Conservation (phyloP, 2,329 filamentous ascomycete genomes). For the Diaporthe australafricana region DNA sequence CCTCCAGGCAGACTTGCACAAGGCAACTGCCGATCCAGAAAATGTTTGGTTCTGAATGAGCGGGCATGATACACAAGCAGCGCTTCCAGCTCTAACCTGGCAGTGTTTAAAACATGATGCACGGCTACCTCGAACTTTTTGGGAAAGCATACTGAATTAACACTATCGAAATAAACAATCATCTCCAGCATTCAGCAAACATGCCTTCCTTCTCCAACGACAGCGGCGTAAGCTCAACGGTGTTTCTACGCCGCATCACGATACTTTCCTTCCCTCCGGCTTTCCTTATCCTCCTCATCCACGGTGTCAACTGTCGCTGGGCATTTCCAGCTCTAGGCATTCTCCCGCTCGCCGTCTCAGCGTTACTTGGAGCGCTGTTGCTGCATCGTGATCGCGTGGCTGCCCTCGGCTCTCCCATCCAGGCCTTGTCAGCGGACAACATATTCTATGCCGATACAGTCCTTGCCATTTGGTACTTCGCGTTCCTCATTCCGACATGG, state of each 20-base stretch:
- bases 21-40: constrained; percentile 20
- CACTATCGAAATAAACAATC: background rate
- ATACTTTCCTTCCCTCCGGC: constrained; percentile 40
- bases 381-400: constrained; percentile 38
- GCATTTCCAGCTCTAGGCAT: constrained; percentile 39
- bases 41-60: background rate
- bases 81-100: background rate
- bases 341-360: constrained; percentile 37
- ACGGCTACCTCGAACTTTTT: background rate
- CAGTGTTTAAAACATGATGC: background rate
- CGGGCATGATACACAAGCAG: background rate
- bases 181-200: background rate
- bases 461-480: constrained; percentile 33
- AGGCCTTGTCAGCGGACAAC: constrained; percentile 36
- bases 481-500: constrained; percentile 39
- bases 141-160: background rate
- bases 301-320: constrained; percentile 23
- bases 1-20: constrained; percentile 13
- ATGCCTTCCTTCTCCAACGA: constrained; percentile 1
- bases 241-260: constrained; percentile 39
- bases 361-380: constrained; percentile 33
- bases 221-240: constrained; percentile 8
- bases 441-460: constrained; percentile 37
- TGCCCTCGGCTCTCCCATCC: constrained; percentile 39
- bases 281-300: constrained; percentile 26